Evolutionary conservation across 2,329 filamentous ascomycete species (phyloP), one percentile per base, ranked within the genome.

Genomic region (Penicillium sp.): DNA sequence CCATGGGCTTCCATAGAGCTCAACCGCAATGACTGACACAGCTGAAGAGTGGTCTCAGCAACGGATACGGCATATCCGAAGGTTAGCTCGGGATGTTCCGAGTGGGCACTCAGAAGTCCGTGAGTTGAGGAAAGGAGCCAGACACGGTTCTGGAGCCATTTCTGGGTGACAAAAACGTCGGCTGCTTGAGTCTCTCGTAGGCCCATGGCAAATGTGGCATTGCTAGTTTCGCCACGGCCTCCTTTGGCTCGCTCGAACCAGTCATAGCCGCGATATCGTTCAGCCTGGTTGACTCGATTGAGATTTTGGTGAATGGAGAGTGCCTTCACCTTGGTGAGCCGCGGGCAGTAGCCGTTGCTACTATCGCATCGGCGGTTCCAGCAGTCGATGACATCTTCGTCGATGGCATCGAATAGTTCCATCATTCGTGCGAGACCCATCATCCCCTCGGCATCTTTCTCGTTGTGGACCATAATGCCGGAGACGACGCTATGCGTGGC

Each of bases 281-380:
- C 74, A 25, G 65, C 69, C 65, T 73, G 69, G 58, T 62, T 72
- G 55, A 70, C 70, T 37, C 54, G 67, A 49, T 48, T 67, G 50
- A 69, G 71, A 58, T 69, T 78, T 54, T 69, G 72, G 65, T 67
- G 70, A 57, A 69, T 77, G 46, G 64, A 69, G 64, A 69, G 60
- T 54, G 69, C 75, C 79, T 96, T 64, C 87, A 84, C 6, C 71
- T 90, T 60, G 82, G 89, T 50, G 82, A 89, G 73, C 81, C 91
- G 66, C 70, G 91, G 56, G 79, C 88, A 50, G 88, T 88, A 71
- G 68, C 83, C 56, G 71, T 78, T 29, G 86, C 90, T 71, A 87
- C 89, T 60, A 67, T 89, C 62, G 79, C 87, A 79, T 53, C 73
- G 74, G 27, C 70, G 69, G 49, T 75, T 78, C 77, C 77, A 79